Percentiles rank a stretch among this genome's conserved stretches.
These are phyloP conservation scores for Bruguiera gymnorhiza DNA, from an alignment of 345 rosid species.

Conservation along the genomic window DNA sequence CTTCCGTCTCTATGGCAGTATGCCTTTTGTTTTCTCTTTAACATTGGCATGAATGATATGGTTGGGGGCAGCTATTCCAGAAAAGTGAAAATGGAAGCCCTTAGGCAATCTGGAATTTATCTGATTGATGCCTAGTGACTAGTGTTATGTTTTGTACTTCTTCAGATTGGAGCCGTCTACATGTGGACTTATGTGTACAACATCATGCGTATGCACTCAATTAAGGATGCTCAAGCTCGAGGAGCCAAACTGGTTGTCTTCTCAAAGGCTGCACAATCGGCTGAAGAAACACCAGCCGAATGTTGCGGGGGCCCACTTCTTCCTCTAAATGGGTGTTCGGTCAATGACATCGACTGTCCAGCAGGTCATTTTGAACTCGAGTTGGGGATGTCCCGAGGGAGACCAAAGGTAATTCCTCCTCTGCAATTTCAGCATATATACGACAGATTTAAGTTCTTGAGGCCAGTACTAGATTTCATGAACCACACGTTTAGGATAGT, in stretches of 20 bases:
- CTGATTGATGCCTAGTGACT: too few species aligned
- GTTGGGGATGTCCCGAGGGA: background rate
- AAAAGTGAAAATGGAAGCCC: too few species aligned
- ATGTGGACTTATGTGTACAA: slow-evolving; percentile 44
- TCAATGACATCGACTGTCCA: background rate
- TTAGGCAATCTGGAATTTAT: too few species aligned
- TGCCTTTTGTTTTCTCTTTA: background rate
- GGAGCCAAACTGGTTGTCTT: background rate
- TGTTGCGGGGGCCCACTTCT: background rate
- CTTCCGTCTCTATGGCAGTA: slow-evolving; percentile 51
- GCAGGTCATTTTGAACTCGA: background rate
- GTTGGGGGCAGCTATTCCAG: too few species aligned
- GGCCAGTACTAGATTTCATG: too few species aligned
- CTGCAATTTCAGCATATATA: too few species aligned
- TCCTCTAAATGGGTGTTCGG: background rate
- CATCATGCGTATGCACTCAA: slow-evolving; percentile 29
- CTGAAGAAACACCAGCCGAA: slow-evolving; percentile 7
- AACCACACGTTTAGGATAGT: too few species aligned
- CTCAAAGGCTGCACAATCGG: background rate
- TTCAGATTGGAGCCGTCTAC: slow-evolving; percentile 38
- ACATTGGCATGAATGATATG: background rate
- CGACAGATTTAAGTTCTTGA: too few species aligned
- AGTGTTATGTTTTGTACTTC: background rate
- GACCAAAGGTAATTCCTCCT: background rate
- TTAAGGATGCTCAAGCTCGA: slow-evolving; percentile 7